A percentile compares a stretch with the other conserved stretches of the same genome.
Evolutionary conservation across 1,284 basidiomycete species (phyloP).

Genomic region (Puccinia novopanici): DNA sequence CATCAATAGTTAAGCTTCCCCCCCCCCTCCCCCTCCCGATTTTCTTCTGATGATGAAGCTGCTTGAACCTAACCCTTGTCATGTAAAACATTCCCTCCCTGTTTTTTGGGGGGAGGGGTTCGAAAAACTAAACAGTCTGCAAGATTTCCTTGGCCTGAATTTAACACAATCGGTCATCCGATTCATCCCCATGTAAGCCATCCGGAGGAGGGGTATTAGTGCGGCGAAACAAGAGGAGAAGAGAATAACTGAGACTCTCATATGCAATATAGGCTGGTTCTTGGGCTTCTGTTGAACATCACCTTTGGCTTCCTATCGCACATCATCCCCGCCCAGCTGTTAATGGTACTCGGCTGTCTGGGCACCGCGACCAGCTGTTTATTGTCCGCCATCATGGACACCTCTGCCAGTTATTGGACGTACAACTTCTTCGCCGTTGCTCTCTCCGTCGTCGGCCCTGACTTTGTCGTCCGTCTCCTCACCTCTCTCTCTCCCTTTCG

Average conservation of each 20-base stretch:
- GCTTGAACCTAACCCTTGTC: too few species aligned
- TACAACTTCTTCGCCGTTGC: constrained; percentile 40
- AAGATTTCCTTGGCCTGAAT: constrained; percentile 34
- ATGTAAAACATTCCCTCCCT: not conserved
- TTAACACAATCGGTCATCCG: constrained; percentile 31
- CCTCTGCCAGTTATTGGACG: constrained; percentile 45
- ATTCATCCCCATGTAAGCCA: constrained; percentile 45
- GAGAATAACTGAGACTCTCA: not conserved
- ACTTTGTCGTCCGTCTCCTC: constrained; percentile 39
- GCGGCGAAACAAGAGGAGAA: not conserved
- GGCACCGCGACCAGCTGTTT: constrained; percentile 25
- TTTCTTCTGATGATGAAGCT: not conserved
- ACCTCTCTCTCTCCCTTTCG: not conserved
- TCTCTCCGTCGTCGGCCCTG: constrained; percentile 41
- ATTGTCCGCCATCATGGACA: constrained; percentile 30
- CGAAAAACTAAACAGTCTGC: constrained; percentile 16
- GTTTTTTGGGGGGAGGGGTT: too few species aligned
- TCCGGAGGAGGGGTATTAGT: not conserved
- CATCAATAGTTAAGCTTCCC: constrained; percentile 36
- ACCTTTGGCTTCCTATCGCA: constrained; percentile 25
- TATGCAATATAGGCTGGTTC: constrained; percentile 27
- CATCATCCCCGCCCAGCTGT: constrained; percentile 32
- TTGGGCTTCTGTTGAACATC: constrained; percentile 37
- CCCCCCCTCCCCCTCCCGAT: not conserved
- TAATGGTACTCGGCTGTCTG: constrained; percentile 37